These are phyloP conservation scores for Lachnellula hyalina DNA, from an alignment of 2,329 filamentous ascomycete species.

Conservation along the genomic window DNA sequence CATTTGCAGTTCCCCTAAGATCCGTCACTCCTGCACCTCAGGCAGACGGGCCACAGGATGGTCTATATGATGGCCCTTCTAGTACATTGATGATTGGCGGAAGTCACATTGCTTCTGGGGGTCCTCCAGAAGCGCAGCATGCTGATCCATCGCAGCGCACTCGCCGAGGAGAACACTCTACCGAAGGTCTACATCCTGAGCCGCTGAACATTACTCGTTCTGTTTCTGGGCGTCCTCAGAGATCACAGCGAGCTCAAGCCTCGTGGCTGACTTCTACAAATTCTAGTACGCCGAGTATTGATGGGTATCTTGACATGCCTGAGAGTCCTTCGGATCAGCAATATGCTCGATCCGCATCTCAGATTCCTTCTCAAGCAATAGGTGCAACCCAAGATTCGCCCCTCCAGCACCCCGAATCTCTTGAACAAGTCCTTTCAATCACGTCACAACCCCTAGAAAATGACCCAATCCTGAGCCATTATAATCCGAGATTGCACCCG, in stretches of 20 bases:
- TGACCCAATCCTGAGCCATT: constrained; percentile 3
- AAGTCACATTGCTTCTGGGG: not conserved
- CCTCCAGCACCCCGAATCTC: not conserved
- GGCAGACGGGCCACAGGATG: not conserved
- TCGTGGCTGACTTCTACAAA: too few relatives aligned
- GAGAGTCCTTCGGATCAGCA: not conserved
- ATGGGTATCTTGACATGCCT: too few relatives aligned
- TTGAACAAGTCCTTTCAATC: not conserved
- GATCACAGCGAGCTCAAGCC: too few relatives aligned
- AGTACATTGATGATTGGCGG: not conserved
- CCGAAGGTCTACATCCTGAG: too few relatives aligned
- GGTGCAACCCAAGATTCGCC: not conserved
- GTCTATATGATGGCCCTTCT: constrained; percentile 2
- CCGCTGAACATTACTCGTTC: too few relatives aligned
- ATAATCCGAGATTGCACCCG: constrained; percentile 37
- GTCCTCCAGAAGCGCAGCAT: constrained; percentile 11
- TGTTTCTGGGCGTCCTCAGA: too few relatives aligned
- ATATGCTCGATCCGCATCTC: not conserved
- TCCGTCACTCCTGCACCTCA: not conserved
- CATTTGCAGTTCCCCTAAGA: not conserved
- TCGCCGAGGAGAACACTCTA: not conserved
- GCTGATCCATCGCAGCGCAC: not conserved
- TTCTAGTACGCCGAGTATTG: too few relatives aligned
- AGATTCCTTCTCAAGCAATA: not conserved
- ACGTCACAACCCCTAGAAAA: constrained; percentile 2